phyloP scores from a whole-genome alignment of 768 basidiomycete genomes.

The Dioszegia aurantiaca region DNA sequence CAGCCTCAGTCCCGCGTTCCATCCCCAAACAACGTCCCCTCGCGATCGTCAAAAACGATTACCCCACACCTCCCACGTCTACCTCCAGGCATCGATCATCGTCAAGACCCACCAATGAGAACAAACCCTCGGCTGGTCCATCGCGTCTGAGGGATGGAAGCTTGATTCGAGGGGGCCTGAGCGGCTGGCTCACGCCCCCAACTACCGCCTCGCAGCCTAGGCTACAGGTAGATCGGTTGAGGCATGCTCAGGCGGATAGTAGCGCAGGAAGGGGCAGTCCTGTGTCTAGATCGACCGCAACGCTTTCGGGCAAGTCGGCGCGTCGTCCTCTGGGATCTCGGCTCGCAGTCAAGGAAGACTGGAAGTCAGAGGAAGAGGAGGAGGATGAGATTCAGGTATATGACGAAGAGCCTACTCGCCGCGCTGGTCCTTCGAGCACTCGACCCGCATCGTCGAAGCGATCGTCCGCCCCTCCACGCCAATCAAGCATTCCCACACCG shows the following conservation, averaged over 20 bases:
- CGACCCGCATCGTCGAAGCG: too few relatives aligned
- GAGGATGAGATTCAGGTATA: conserved; percentile 10
- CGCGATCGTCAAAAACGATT: conserved; percentile 20
- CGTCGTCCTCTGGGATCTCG: neutral
- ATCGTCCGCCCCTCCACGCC: neutral
- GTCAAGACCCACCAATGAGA: conserved; percentile 10
- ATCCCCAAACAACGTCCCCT: conserved; percentile 31
- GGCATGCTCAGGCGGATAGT: neutral
- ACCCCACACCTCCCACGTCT: conserved; percentile 31
- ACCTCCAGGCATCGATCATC: conserved; percentile 8
- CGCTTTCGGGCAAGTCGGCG: neutral
- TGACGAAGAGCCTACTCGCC: neutral
- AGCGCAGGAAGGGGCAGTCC: conserved; percentile 4
- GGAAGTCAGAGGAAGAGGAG: conserved; percentile 15
- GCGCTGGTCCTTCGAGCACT: too few relatives aligned
- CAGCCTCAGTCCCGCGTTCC: conserved; percentile 10
- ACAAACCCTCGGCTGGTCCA: neutral
- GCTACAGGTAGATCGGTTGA: neutral
- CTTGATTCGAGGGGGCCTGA: neutral
- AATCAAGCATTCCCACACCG: neutral
- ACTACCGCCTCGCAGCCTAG: conserved; percentile 14
- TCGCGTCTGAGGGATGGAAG: conserved; percentile 1
- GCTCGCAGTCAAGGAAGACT: conserved; percentile 1
- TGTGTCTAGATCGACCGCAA: neutral
- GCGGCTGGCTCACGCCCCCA: conserved; percentile 24